A percentile compares a stretch with the other conserved stretches of the same genome.
phyloP scores from a whole-genome alignment of 306 rosid species.

The Cotoneaster glaucophyllus region DNA sequence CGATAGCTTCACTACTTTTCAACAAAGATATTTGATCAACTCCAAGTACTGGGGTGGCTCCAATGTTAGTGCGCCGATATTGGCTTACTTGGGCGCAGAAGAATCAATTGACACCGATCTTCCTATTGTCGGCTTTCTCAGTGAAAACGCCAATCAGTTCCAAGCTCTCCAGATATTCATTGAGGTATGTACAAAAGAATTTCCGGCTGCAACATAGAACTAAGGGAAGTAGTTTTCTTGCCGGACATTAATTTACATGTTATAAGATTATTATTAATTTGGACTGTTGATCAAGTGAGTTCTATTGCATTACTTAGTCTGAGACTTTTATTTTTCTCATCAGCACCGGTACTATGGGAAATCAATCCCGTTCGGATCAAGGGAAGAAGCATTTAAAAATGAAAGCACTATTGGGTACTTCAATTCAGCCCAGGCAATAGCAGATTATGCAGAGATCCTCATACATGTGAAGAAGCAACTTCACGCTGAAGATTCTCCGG shows the following conservation, averaged over 20 bases:
- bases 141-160: slow-evolving; percentile 52
- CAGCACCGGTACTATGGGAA: slow-evolving; percentile 76
- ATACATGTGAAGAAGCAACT: slow-evolving; percentile 41
- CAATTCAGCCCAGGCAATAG: slow-evolving; percentile 74
- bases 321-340: not conserved
- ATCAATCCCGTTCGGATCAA: slow-evolving; percentile 65
- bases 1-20: slow-evolving; percentile 53
- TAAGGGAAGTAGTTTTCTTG: not conserved
- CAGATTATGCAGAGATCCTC: slow-evolving; percentile 60
- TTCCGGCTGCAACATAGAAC: not conserved
- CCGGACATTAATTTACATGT: not conserved
- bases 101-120: slow-evolving; percentile 32
- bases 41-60: slow-evolving; percentile 64
- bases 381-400: slow-evolving; percentile 53
- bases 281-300: too few species aligned
- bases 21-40: slow-evolving; percentile 57
- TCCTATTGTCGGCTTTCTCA: slow-evolving; percentile 33
- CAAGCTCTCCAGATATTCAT: slow-evolving; percentile 56
- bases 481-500: slow-evolving; percentile 41
- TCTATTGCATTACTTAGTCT: not conserved
- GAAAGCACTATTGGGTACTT: slow-evolving; percentile 59
- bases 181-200: slow-evolving; percentile 36
- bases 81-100: slow-evolving; percentile 62
- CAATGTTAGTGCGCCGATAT: slow-evolving; percentile 51
- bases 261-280: too few species aligned